Base-by-base conservation (phyloP, 169 alveolate species). In the Cryptosporidium felis region DNA sequence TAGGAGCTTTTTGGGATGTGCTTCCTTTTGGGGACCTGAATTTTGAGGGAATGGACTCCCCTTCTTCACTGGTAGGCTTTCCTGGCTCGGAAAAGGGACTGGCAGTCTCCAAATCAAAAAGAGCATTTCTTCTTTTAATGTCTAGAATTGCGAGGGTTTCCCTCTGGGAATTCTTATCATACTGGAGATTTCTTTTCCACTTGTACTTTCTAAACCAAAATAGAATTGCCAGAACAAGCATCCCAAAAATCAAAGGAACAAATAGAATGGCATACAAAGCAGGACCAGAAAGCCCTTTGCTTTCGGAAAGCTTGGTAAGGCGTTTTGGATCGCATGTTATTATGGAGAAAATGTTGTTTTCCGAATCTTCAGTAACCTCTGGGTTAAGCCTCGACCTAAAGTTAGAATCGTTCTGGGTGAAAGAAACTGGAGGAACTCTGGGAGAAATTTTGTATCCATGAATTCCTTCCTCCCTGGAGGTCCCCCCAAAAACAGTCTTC, bases 241-340 rank as follows among this genome's bases (percentile, higher is more conserved):
- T 74, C 9, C 85, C 85, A 10, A 56, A 38, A 5, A 74, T 74
- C 41, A 74, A 38, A 8, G 85, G 85, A 53, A 67, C 85, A 34
- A 74, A 74, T 74, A 74, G 56, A 5, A 74, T 56, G 10, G 85
- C 63, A 58, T 74, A 74, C n/a, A 74, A 42, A 21, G 58, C 74
- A 74, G 85, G 85, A 0, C 85, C 85, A 12, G 85, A 74, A 18
- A 74, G 40, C 14, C 85, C 85, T 53, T 74, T 74, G 18, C 60
- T 74, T 74, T 74, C 85, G 0, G 85, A 74, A 8, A 74, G 56
- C 8, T 74, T 74, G 60, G 56, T 74, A 36, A 74, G 40, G 38
- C 56, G 36, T 32, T 51, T 74, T 53, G 85, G 85, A 36, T 3
- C 45, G 21, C 85, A 74, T n/a, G 51, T 49, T 3, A 74, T 40